Percentiles rank a stretch among this genome's conserved stretches.
These are phyloP conservation scores for Piper longum DNA, from an alignment of 164 flowering plant species.

Conservation along the genomic window DNA sequence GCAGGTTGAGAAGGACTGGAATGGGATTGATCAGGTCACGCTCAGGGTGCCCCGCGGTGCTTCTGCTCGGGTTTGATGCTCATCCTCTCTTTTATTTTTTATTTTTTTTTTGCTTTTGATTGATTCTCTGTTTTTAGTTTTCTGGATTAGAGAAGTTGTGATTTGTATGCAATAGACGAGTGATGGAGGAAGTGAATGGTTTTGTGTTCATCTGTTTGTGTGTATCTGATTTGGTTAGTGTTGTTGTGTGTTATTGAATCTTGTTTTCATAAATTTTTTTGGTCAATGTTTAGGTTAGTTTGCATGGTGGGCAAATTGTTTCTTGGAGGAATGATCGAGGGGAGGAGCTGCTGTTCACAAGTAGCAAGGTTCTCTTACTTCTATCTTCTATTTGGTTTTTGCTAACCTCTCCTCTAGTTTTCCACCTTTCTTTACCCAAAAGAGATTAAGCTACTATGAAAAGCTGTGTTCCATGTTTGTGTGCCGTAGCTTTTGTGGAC, in stretches of 20 bases:
- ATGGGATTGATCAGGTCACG: slow-evolving; percentile 69
- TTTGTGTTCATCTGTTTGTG: neutral
- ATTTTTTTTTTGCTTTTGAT: neutral
- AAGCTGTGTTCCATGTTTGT: too few relatives aligned
- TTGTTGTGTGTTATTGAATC: neutral
- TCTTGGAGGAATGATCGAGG: slow-evolving; percentile 87
- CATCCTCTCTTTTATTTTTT: neutral
- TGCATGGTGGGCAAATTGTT: slow-evolving; percentile 78
- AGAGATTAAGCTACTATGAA: neutral
- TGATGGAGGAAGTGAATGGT: neutral
- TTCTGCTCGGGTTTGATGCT: slow-evolving; percentile 53
- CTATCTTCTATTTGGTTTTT: neutral
- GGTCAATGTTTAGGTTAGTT: slow-evolving; percentile 50
- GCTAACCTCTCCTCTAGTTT: neutral
- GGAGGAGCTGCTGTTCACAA: slow-evolving; percentile 84
- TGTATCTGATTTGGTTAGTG: neutral
- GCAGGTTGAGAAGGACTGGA: slow-evolving; percentile 67
- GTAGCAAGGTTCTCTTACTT: slow-evolving; percentile 54
- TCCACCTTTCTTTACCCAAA: neutral
- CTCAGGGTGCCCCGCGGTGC: slow-evolving; percentile 68
- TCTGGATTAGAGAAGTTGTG: neutral
- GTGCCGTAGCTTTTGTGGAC: too few relatives aligned
- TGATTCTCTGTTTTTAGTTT: neutral
- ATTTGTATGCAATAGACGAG: neutral
- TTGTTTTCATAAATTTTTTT: slow-evolving; percentile 7